These are phyloP conservation scores for Backusella tuberculispora DNA, from an alignment of 192 early-diverging fungal species.

Conservation along the genomic window DNA sequence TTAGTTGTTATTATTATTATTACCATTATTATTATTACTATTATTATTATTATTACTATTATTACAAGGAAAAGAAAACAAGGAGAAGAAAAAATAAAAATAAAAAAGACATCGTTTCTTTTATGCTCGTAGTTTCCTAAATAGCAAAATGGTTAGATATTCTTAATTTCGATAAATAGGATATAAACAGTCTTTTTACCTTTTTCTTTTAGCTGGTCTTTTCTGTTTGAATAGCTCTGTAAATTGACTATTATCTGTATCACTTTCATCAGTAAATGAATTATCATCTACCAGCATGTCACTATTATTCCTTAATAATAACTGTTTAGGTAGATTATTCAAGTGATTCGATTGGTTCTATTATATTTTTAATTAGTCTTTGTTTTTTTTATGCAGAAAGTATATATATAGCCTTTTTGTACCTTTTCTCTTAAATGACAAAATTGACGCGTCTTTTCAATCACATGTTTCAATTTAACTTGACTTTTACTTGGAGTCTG, in stretches of 20 bases:
- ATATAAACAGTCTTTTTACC: background rate
- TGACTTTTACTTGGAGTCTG: conserved; percentile 25
- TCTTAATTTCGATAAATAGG: no score
- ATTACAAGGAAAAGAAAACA: background rate
- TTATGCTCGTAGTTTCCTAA: background rate
- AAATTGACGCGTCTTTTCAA: conserved; percentile 25
- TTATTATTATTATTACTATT: background rate
- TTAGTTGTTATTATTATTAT: background rate
- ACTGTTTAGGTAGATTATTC: background rate
- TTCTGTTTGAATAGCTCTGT: conserved; percentile 3
- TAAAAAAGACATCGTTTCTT: background rate
- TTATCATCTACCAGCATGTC: background rate
- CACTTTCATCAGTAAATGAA: conserved; percentile 2
- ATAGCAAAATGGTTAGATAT: background rate
- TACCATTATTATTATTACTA: background rate
- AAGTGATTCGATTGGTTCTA: background rate
- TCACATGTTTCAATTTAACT: conserved; percentile 20
- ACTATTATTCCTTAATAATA: background rate
- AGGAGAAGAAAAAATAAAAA: background rate
- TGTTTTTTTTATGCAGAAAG: background rate
- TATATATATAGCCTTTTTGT: background rate
- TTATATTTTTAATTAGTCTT: background rate
- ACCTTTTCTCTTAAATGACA: conserved; percentile 7
- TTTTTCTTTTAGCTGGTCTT: conserved; percentile 1
- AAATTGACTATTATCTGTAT: background rate